A percentile compares a stretch with the other conserved stretches of the same genome.
Evolutionary conservation across 2,329 filamentous ascomycete species (phyloP).

Genomic region (Epichloe uncinata): DNA sequence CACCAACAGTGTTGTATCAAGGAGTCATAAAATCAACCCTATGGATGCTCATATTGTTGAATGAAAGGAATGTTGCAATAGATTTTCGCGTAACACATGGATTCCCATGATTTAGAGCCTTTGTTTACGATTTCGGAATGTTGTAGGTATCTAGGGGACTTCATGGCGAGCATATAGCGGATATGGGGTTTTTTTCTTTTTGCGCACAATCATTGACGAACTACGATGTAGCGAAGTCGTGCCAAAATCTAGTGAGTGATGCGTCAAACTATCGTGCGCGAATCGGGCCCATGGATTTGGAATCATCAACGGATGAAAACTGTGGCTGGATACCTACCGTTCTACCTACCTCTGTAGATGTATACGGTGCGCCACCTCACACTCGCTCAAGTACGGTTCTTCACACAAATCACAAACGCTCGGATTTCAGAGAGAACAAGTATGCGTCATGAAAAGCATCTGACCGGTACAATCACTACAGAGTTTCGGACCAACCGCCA

Average conservation of each 20-base stretch:
- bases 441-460: background rate
- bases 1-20: no score
- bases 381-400: no score
- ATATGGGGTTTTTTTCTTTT: background rate
- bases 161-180: conserved; percentile 1
- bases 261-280: no score
- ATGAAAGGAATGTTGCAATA: background rate
- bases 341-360: no score
- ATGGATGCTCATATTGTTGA: no score
- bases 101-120: background rate
- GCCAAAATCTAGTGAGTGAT: background rate
- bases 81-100: background rate
- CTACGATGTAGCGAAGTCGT: background rate
- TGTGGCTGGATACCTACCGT: no score
- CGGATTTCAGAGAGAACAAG: no score
- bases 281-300: no score
- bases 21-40: no score
- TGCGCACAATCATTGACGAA: background rate
- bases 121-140: background rate
- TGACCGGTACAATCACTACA: background rate
- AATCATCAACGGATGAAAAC: no score
- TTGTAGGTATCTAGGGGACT: background rate
- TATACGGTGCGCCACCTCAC: no score
- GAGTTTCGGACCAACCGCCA: conserved; percentile 3
- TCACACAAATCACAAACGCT: no score